These are phyloP conservation scores for Diaporthe aspalathi DNA, from an alignment of 2,329 filamentous ascomycete species.

Conservation along the genomic window DNA sequence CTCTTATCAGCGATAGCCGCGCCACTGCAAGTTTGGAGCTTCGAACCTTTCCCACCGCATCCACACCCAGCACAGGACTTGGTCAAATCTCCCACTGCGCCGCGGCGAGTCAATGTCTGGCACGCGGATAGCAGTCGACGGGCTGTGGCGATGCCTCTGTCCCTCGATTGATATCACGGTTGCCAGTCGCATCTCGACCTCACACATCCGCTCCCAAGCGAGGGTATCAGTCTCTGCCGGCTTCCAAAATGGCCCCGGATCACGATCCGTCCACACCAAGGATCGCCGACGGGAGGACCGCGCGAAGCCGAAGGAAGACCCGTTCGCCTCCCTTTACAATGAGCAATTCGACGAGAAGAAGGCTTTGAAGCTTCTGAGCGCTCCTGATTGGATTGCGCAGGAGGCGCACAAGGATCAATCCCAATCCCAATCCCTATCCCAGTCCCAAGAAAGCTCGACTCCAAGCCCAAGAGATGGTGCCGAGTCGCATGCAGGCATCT, in stretches of 20 bases:
- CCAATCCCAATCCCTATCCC: too few relatives aligned
- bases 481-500: not conserved
- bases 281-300: not conserved
- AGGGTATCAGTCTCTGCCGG: constrained; percentile 36
- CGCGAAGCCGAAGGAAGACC: not conserved
- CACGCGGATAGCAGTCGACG: constrained; percentile 60
- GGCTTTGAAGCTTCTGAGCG: not conserved
- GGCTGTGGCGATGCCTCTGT: constrained; percentile 73
- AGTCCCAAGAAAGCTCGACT: not conserved
- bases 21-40: constrained; percentile 16
- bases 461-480: not conserved
- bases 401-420: not conserved
- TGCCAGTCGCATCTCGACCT: constrained; percentile 48
- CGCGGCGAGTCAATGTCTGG: constrained; percentile 48
- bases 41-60: not conserved
- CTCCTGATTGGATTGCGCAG: not conserved
- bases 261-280: constrained; percentile 27
- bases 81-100: not conserved
- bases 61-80: not conserved
- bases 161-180: constrained; percentile 61
- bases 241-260: not conserved
- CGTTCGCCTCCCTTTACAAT: constrained; percentile 5
- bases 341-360: not conserved
- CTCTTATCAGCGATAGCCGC: constrained; percentile 21
- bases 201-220: constrained; percentile 21